Conservation (phyloP, 768 basidiomycete species). For the Podaxis mareebaensis region DNA sequence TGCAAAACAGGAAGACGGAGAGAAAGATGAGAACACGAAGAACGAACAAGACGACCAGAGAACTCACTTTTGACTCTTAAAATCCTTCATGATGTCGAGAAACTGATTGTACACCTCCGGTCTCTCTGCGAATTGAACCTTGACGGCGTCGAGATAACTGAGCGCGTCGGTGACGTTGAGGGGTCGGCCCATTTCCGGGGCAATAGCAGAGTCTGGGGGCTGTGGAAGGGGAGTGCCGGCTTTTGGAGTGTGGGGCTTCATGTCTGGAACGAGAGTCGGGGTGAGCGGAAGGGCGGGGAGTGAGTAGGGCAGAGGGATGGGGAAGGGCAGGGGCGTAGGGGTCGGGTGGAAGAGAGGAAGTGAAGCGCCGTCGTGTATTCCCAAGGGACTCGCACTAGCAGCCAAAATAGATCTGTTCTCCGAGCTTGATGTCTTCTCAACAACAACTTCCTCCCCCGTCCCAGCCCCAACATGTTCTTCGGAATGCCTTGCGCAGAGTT, state of each 20-base stretch:
- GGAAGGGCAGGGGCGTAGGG: conserved; percentile 22
- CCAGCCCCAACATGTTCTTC: conserved; percentile 9
- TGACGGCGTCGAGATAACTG: conserved; percentile 93
- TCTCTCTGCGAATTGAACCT: conserved; percentile 84
- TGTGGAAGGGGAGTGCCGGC: conserved; percentile 42
- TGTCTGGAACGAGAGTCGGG: conserved; percentile 18
- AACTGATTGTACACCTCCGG: conserved; percentile 95
- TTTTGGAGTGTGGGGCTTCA: conserved; percentile 32
- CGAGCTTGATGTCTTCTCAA: conserved; percentile 25
- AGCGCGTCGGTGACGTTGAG: conserved; percentile 93
- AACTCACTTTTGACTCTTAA: conserved; percentile 90
- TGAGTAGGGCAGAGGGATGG: conserved; percentile 25
- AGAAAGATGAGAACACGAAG: conserved; percentile 19
- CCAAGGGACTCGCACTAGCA: conserved; percentile 25
- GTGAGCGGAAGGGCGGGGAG: conserved; percentile 9
- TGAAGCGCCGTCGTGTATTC: conserved; percentile 23
- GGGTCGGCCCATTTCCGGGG: conserved; percentile 51
- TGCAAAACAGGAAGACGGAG: background rate
- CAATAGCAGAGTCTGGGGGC: conserved; percentile 24
- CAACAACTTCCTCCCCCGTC: conserved; percentile 22
- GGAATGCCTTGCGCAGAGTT: background rate
- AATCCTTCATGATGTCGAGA: conserved; percentile 98
- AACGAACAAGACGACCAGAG: conserved; percentile 17
- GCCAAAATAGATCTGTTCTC: conserved; percentile 36
- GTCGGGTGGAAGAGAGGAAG: conserved; percentile 20